Percentiles rank a stretch among this genome's conserved stretches.
phyloP scores from a whole-genome alignment of 2,329 filamentous ascomycete genomes.

The Pleoardoris graminearum region DNA sequence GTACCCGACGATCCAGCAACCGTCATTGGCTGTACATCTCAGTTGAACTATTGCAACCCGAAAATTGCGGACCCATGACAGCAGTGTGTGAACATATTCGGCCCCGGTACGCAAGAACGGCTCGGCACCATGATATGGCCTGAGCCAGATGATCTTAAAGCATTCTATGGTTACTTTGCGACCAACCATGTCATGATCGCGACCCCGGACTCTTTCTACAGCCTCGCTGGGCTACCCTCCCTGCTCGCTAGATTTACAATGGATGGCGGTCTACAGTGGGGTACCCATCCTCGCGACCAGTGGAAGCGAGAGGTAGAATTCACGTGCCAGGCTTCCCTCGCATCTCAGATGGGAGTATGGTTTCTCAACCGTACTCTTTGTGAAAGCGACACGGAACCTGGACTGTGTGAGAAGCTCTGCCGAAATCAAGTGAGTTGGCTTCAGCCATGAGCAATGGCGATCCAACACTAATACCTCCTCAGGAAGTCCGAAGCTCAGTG shows the following conservation, averaged over 20 bases:
- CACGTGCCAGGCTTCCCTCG: constrained; percentile 8
- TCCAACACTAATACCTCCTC: too few relatives aligned
- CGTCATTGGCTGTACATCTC: constrained; percentile 11
- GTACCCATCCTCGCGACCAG: constrained; percentile 8
- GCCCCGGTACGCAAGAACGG: neutral
- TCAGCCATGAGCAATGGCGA: neutral
- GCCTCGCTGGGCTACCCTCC: neutral
- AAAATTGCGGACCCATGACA: neutral
- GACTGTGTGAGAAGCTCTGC: constrained; percentile 2
- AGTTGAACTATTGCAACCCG: constrained; percentile 13
- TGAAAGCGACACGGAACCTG: neutral
- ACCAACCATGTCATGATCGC: neutral
- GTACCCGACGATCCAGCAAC: constrained; percentile 7
- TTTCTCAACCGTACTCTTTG: neutral
- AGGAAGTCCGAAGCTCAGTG: constrained; percentile 13
- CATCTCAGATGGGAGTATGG: neutral
- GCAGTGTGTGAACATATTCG: neutral
- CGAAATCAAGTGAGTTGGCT: constrained; percentile 4
- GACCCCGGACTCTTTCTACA: neutral
- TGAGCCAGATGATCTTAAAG: neutral
- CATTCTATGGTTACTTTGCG: neutral
- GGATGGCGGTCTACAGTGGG: neutral
- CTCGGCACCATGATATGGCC: too few relatives aligned
- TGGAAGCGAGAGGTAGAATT: constrained; percentile 21
- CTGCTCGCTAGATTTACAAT: constrained; percentile 7